Percentiles rank a stretch among this genome's conserved stretches.
Evolutionary conservation across 1,139 yeast genomes (phyloP).

Genomic region (Saccharomycopsis hybrid): DNA sequence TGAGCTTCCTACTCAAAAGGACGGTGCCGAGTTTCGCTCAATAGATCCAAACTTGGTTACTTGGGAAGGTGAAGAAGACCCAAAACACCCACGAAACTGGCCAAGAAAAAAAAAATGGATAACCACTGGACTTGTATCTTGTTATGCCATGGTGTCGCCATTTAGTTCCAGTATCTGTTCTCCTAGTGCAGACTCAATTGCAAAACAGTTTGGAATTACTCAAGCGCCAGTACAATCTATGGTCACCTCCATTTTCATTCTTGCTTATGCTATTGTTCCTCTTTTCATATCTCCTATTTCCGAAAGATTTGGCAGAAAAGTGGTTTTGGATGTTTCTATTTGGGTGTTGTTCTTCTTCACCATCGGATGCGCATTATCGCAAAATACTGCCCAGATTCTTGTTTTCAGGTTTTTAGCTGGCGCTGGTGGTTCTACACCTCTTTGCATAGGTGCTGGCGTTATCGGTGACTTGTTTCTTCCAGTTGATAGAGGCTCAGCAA

Average conservation of each 20-base stretch:
- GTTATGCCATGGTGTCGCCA: constrained; percentile 6
- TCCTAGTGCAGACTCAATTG: constrained; percentile 41
- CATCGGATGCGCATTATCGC: constrained; percentile 35
- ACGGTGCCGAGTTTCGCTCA: constrained; percentile 43
- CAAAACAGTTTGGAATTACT: constrained; percentile 37
- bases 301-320: constrained; percentile 51
- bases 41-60: constrained; percentile 59
- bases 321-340: constrained; percentile 45
- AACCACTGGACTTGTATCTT: constrained; percentile 30
- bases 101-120: constrained; percentile 33
- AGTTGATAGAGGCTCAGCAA: constrained; percentile 31
- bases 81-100: constrained; percentile 60
- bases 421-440: constrained; percentile 35
- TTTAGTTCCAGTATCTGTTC: constrained; percentile 7
- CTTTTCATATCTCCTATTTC: constrained; percentile 54
- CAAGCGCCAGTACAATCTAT: constrained; percentile 35
- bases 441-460: constrained; percentile 38
- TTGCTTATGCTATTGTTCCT: constrained; percentile 61
- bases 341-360: constrained; percentile 38
- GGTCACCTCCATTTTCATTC: constrained; percentile 50
- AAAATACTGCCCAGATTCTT: constrained; percentile 34
- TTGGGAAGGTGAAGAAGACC: constrained; percentile 60
- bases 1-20: constrained; percentile 36
- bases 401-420: constrained; percentile 36
- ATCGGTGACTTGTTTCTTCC: constrained; percentile 35